phyloP scores from a whole-genome alignment of 2,329 filamentous ascomycete genomes.

The Bipolaris victoriae region DNA sequence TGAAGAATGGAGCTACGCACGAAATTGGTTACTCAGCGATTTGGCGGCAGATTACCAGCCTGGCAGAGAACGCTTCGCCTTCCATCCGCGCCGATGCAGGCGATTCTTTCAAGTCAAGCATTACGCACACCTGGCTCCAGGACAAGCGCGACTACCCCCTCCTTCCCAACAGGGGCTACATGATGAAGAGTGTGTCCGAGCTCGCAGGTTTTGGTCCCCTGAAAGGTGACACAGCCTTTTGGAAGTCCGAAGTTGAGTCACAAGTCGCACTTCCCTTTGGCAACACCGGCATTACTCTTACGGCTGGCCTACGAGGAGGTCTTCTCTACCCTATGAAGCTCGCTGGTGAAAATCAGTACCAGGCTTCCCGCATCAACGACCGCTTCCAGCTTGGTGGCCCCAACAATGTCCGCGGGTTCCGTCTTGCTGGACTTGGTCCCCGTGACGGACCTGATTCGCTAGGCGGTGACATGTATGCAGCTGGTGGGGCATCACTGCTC shows the following conservation, averaged over 20 bases:
- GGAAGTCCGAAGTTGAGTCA: conserved; percentile 86
- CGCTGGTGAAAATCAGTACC: conserved; percentile 60
- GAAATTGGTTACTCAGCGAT: conserved; percentile 79
- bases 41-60: conserved; percentile 87
- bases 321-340: conserved; percentile 81
- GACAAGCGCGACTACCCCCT: conserved; percentile 86
- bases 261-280: conserved; percentile 77
- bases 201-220: conserved; percentile 86
- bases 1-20: conserved; percentile 68
- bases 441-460: conserved; percentile 84
- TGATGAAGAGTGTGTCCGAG: conserved; percentile 78
- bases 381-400: conserved; percentile 94
- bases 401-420: conserved; percentile 93
- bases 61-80: conserved; percentile 77
- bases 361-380: conserved; percentile 84
- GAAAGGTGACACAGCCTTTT: conserved; percentile 89
- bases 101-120: conserved; percentile 85
- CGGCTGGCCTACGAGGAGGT: conserved; percentile 79
- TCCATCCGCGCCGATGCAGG: conserved; percentile 85
- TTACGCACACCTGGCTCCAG: conserved; percentile 79
- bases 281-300: conserved; percentile 80
- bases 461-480: conserved; percentile 90
- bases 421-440: conserved; percentile 85
- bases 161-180: conserved; percentile 81
- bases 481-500: conserved; percentile 83